phyloP scores from a whole-genome alignment of 2,329 filamentous ascomycete genomes.

The Diaporthe helianthi region DNA sequence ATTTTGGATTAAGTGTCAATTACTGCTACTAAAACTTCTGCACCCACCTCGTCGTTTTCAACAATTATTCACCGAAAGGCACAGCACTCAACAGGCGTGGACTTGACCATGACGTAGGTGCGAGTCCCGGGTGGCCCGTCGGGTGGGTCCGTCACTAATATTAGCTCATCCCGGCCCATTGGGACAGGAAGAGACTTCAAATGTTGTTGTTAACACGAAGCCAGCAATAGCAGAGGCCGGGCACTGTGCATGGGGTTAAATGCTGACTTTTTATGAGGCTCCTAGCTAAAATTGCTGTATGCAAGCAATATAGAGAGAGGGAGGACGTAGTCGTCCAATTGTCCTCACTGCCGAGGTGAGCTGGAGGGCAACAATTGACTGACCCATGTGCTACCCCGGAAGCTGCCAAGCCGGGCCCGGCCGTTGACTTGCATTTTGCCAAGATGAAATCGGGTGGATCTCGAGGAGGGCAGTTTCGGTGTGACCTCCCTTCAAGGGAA shows the following conservation, averaged over 20 bases:
- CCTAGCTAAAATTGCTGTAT: not conserved
- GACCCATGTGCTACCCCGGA: not conserved
- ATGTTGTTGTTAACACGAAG: no score
- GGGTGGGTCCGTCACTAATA: not conserved
- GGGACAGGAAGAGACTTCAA: not conserved
- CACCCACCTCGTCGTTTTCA: not conserved
- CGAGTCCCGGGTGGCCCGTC: not conserved
- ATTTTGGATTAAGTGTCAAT: no score
- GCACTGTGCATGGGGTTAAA: no score
- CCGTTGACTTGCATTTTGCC: conserved; percentile 4
- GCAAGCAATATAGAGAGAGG: no score
- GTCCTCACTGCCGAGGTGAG: no score
- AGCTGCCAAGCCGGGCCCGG: conserved; percentile 17
- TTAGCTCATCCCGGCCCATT: not conserved
- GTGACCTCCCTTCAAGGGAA: not conserved
- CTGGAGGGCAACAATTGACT: no score
- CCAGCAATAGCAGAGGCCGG: not conserved
- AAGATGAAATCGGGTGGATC: conserved; percentile 21
- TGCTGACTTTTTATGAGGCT: not conserved
- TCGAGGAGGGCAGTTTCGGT: not conserved
- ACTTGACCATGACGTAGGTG: conserved; percentile 1
- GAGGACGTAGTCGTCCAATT: not conserved
- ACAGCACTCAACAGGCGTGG: not conserved
- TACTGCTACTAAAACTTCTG: no score
- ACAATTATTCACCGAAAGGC: no score